Percentiles rank a stretch among this genome's conserved stretches.
phyloP scores from a whole-genome alignment of 495 filamentous ascomycete species.

The Penicillium cataractarum region DNA sequence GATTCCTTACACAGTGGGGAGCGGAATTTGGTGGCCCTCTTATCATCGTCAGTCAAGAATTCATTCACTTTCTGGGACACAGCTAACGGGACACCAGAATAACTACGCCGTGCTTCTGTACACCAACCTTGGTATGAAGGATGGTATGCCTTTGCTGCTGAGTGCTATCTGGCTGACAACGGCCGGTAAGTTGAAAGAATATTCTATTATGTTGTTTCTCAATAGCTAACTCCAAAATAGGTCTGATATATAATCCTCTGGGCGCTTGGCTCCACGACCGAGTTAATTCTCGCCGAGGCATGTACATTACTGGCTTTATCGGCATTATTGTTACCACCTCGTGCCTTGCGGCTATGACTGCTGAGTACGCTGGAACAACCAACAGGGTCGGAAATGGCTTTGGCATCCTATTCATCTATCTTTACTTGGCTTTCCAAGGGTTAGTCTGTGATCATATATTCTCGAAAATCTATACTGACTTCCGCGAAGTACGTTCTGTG shows the following conservation, averaged over 20 bases:
- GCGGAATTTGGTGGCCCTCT: conserved; percentile 44
- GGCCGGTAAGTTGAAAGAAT: conserved; percentile 30
- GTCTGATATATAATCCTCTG: conserved; percentile 50
- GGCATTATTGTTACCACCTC: conserved; percentile 43
- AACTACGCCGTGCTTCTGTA: conserved; percentile 58
- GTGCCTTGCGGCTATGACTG: conserved; percentile 46
- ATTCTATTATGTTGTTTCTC: not conserved
- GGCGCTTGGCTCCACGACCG: conserved; percentile 51
- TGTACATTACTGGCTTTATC: conserved; percentile 48
- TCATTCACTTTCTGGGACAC: not conserved
- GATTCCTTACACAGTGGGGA: conserved; percentile 45
- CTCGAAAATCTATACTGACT: not conserved
- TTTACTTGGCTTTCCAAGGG: conserved; percentile 50
- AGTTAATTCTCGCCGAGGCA: conserved; percentile 48
- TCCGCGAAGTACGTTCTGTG: conserved; percentile 43
- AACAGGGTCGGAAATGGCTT: conserved; percentile 51
- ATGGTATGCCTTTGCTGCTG: conserved; percentile 51
- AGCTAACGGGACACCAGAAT: conserved; percentile 28
- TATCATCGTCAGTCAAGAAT: conserved; percentile 34
- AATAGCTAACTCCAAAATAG: conserved; percentile 15
- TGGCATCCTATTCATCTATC: conserved; percentile 52
- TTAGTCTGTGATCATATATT: conserved; percentile 14
- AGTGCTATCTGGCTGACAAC: conserved; percentile 51
- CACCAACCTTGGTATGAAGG: conserved; percentile 46
- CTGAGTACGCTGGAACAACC: conserved; percentile 44